A percentile compares a stretch with the other conserved stretches of the same genome.
These are phyloP conservation scores for Leccinum ponderosum DNA, from an alignment of 1,284 basidiomycete species.

Conservation along the genomic window DNA sequence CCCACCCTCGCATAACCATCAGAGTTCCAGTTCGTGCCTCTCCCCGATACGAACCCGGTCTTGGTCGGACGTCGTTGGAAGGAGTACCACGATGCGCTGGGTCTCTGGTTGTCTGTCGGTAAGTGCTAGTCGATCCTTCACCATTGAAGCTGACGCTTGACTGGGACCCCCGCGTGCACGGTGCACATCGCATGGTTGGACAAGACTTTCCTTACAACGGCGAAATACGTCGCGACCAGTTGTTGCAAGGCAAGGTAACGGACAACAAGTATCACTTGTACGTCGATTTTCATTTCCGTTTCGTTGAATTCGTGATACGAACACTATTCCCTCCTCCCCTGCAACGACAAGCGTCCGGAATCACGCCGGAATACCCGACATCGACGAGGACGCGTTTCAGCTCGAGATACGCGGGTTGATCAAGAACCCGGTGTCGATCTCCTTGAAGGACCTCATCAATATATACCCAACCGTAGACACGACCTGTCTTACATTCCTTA, in stretches of 20 bases:
- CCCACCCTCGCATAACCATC: too few species aligned
- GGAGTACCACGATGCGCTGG: conserved; percentile 51
- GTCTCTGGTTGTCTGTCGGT: conserved; percentile 47
- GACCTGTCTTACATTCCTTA: too few species aligned
- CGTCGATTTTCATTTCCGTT: background rate
- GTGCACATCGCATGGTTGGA: background rate
- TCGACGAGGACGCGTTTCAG: conserved; percentile 14
- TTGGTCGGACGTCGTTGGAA: conserved; percentile 55
- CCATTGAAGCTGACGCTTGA: background rate
- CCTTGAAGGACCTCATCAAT: conserved; percentile 16
- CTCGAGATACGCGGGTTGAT: conserved; percentile 17
- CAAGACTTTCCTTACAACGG: conserved; percentile 20
- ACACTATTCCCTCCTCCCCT: too few species aligned
- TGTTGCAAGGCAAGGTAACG: conserved; percentile 15
- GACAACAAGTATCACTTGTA: conserved; percentile 19
- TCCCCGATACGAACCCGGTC: conserved; percentile 52
- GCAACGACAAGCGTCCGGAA: conserved; percentile 10
- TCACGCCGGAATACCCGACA: conserved; percentile 16
- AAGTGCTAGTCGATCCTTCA: conserved; percentile 26
- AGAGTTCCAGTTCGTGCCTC: conserved; percentile 50
- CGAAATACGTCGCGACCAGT: conserved; percentile 16
- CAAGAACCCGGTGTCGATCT: conserved; percentile 9
- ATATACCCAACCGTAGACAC: too few species aligned
- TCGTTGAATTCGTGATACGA: background rate
- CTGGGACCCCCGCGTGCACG: background rate